Conservation (phyloP, 2,329 filamentous ascomycete genomes). For the Diaporthe australafricana region DNA sequence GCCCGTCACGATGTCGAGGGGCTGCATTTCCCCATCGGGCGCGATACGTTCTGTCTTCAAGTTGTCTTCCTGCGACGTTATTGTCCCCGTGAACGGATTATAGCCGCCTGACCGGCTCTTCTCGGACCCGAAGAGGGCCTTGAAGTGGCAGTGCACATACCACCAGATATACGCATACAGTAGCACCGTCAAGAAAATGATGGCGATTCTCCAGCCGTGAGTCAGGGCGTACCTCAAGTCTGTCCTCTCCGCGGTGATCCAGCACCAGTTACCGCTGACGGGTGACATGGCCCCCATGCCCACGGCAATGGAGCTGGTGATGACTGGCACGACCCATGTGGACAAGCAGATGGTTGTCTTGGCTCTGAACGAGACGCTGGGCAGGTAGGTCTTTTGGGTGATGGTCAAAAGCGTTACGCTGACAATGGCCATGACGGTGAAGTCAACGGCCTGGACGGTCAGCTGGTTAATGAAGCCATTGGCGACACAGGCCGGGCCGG, state of each 20-base stretch:
- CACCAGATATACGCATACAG: conserved; percentile 57
- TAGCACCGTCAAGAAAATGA: conserved; percentile 52
- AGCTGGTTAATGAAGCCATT: conserved; percentile 60
- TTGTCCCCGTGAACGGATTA: not conserved
- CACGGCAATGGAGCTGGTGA: conserved; percentile 49
- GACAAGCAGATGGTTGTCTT: conserved; percentile 50
- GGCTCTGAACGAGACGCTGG: conserved; percentile 43
- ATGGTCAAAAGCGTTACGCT: conserved; percentile 43
- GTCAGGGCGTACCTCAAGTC: conserved; percentile 56
- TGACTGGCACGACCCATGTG: conserved; percentile 54
- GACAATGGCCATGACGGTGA: conserved; percentile 58
- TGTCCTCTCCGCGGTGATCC: conserved; percentile 52
- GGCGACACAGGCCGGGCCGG: conserved; percentile 50
- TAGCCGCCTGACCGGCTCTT: not conserved
- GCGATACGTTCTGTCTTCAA: not conserved
- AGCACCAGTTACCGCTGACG: conserved; percentile 57
- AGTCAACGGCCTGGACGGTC: conserved; percentile 56
- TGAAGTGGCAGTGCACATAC: conserved; percentile 45
- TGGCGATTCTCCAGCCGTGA: conserved; percentile 58
- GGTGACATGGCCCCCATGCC: conserved; percentile 46
- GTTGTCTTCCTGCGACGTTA: not conserved
- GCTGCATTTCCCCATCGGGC: not conserved
- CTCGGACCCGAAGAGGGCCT: conserved; percentile 20
- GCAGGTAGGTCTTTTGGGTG: conserved; percentile 48
- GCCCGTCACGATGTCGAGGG: not conserved